Evolutionary conservation across 2,329 filamentous ascomycete genomes (phyloP), one percentile per base, ranked within the genome.

Genomic region (Aspergillus oerlinghausenensis): DNA sequence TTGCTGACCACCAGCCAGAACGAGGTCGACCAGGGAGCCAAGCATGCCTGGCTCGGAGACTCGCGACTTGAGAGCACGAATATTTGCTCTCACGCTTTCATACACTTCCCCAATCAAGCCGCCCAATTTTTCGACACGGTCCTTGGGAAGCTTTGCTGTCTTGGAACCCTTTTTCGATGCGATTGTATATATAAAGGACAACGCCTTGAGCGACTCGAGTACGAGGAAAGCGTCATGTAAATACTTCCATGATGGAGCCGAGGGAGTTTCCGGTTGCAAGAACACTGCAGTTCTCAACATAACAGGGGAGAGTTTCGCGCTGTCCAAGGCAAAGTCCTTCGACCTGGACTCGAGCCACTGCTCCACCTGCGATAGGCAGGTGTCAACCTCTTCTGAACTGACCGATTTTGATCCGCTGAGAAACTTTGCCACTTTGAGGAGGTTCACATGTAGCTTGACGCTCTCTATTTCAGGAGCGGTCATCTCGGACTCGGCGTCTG

Each of bases 191-290:
- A 78, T 65, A 42, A 70, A 67, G 7, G 68, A 70, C 21, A 75
- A 50, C 4, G 73, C 72, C 59, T 76, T 76, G 32, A 78, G 58
- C 1, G 73, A 72, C 54, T 79, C 77, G 19, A 79, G 67, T 17
- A 73, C 62, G 14, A 67, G 69, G 57, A 75, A 71, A 50, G 67
- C 65, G 17, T 52, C 54, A 58, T 79, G 77, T 50, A 79, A 65
- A 56, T 73, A 77, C 55, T 69, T 62, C 76, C 77, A 79, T 3
- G 72, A 71, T 1, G 75, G 75, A 4, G 67, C 69, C 25, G 61
- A 65, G 23, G 67, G 69, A 17, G 53, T 61, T 8, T 56, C 62
- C 4, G 67, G 54, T 26, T 58, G 51, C 11, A 73, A 56, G 17
- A 55, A 62, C 17, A 73, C 60, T 6, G 69, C 61, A 8, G 65